These are phyloP conservation scores for Hymenotorrendiella dingleyae DNA, from an alignment of 2,329 filamentous ascomycete species.

Conservation along the genomic window DNA sequence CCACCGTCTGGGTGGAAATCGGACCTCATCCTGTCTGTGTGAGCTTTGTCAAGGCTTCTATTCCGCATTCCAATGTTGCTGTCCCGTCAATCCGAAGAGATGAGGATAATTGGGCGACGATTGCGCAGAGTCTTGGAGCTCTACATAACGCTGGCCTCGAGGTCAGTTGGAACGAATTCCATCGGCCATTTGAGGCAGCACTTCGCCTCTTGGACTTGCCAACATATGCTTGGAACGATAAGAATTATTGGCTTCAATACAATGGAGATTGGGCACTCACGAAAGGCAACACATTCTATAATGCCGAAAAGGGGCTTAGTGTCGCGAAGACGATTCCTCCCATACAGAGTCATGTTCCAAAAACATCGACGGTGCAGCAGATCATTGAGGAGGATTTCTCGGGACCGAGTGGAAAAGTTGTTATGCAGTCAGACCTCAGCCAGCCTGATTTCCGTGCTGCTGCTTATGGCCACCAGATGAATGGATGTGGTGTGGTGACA, in stretches of 20 bases:
- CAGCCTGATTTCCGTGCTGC: constrained; percentile 7
- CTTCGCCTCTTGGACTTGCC: constrained; percentile 51
- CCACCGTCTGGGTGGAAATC: constrained; percentile 57
- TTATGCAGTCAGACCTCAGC: constrained; percentile 9
- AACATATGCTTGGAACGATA: constrained; percentile 55
- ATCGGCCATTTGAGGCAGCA: constrained; percentile 46
- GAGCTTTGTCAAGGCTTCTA: constrained; percentile 58
- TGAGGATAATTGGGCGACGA: constrained; percentile 51
- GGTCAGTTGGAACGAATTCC: constrained; percentile 54
- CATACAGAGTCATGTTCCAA: constrained; percentile 9
- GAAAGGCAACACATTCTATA: constrained; percentile 49
- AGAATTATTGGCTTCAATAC: constrained; percentile 43
- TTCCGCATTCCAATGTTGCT: constrained; percentile 32
- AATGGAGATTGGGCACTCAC: constrained; percentile 49
- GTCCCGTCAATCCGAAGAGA: constrained; percentile 46
- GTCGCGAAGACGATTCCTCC: constrained; percentile 23
- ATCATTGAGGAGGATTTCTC: constrained; percentile 43
- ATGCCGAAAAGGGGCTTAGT: constrained; percentile 44
- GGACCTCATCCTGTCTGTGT: constrained; percentile 65
- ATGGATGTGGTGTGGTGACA: constrained; percentile 10
- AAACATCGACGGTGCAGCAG: constrained; percentile 44
- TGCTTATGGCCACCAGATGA: constrained; percentile 13
- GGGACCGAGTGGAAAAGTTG: not conserved
- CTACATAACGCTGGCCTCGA: constrained; percentile 61
- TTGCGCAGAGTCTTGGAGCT: constrained; percentile 51